These are phyloP conservation scores for Lyophyllum shimeji DNA, from an alignment of 768 basidiomycete genomes.

Conservation along the genomic window DNA sequence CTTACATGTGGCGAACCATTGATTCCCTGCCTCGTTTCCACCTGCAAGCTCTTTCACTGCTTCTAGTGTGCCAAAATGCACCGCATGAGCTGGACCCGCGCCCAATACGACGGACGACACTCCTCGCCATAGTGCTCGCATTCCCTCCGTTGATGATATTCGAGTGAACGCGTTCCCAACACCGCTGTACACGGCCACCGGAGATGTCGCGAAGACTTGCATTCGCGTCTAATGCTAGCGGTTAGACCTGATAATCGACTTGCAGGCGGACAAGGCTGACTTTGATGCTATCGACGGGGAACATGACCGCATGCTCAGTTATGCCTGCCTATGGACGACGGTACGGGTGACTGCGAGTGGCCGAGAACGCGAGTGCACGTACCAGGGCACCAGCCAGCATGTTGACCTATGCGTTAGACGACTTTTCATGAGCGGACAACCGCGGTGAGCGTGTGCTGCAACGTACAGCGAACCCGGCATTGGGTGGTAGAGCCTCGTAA, in stretches of 20 bases:
- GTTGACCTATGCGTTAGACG: constrained; percentile 61
- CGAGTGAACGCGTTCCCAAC: constrained; percentile 89
- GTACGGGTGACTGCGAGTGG: background rate
- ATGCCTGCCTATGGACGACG: constrained; percentile 78
- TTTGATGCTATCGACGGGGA: constrained; percentile 97
- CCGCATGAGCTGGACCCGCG: constrained; percentile 96
- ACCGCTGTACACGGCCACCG: constrained; percentile 83
- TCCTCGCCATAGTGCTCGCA: constrained; percentile 90
- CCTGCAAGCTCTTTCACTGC: constrained; percentile 91
- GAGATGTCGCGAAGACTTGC: constrained; percentile 93
- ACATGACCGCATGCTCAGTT: constrained; percentile 99
- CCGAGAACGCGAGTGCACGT: constrained; percentile 32
- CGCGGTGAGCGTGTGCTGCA: constrained; percentile 4
- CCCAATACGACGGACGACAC: constrained; percentile 95
- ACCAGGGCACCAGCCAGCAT: constrained; percentile 97
- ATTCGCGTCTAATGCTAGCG: constrained; percentile 78
- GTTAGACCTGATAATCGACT: background rate
- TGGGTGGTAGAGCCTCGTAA: constrained; percentile 58
- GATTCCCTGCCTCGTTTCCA: constrained; percentile 77
- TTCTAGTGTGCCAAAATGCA: constrained; percentile 97
- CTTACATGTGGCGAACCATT: constrained; percentile 88
- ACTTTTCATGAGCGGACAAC: constrained; percentile 12
- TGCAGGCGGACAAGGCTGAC: constrained; percentile 40
- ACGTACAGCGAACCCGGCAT: constrained; percentile 76
- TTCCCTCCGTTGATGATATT: constrained; percentile 93